Conservation (phyloP, 2,329 filamentous ascomycete genomes). For the Fusarium secorum region DNA sequence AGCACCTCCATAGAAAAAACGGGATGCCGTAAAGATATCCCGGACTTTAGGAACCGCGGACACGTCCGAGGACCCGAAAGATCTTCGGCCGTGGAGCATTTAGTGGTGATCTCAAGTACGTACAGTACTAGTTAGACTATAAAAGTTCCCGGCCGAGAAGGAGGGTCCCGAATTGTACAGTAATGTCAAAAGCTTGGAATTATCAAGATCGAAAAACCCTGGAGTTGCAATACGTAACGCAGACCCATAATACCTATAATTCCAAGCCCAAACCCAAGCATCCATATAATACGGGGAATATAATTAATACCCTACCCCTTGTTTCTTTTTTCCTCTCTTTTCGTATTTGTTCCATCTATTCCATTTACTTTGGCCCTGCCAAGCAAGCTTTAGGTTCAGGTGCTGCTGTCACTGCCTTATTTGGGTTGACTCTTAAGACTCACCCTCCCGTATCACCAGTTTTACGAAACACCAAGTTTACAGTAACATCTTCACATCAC, state of each 20-base stretch:
- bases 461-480: background rate
- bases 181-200: conserved; percentile 32
- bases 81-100: background rate
- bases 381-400: background rate
- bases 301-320: conserved; percentile 12
- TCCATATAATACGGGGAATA: background rate
- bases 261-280: background rate
- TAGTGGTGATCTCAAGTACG: background rate
- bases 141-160: conserved; percentile 16
- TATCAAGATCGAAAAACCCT: background rate
- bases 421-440: background rate
- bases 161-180: no score
- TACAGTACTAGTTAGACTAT: no score
- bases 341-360: background rate
- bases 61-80: conserved; percentile 2
- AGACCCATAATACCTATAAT: conserved; percentile 22
- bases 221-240: conserved; percentile 10
- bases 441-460: background rate
- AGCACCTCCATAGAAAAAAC: background rate
- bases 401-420: conserved; percentile 6
- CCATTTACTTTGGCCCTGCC: background rate
- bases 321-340: background rate
- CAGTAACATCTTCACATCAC: background rate
- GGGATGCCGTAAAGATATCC: background rate
- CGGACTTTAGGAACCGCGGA: conserved; percentile 16